phyloP scores from a whole-genome alignment of 2,329 filamentous ascomycete species.

The Zymoseptoria passerinii region DNA sequence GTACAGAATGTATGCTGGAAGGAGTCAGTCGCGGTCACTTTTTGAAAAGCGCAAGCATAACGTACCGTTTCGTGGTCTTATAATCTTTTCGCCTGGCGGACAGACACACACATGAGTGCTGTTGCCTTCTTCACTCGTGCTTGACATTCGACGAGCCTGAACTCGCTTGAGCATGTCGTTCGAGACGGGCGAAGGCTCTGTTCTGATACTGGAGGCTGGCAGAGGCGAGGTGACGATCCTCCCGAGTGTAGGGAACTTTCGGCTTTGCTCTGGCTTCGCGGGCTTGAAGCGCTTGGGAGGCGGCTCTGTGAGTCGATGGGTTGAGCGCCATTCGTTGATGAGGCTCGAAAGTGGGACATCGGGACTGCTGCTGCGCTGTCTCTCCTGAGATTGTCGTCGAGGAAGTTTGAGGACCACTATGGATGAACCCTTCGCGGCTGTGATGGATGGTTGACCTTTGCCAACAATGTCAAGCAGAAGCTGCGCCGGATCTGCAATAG shows the following conservation, averaged over 20 bases:
- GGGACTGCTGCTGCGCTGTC: neutral
- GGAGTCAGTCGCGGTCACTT: neutral
- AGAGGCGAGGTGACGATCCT: neutral
- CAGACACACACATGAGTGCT: neutral
- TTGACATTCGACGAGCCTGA: neutral
- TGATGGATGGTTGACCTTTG: no score
- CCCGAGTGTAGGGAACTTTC: neutral
- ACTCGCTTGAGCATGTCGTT: neutral
- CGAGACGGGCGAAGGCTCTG: neutral
- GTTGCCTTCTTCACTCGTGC: neutral
- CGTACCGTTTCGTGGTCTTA: neutral
- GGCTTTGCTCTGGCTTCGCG: neutral
- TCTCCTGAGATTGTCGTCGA: no score
- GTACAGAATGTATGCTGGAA: neutral
- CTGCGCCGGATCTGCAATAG: no score
- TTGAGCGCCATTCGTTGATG: neutral
- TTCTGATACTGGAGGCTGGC: neutral
- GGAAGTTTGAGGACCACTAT: neutral
- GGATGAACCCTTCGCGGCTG: no score
- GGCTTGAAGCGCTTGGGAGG: neutral
- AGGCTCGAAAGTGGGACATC: neutral
- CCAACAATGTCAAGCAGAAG: no score
- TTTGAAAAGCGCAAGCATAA: no score
- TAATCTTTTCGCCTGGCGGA: neutral
- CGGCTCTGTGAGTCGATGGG: neutral